Evolutionary conservation across 805 yeast genomes (phyloP), one percentile per base, ranked within the genome.

Genomic region (Candida michaelii): DNA sequence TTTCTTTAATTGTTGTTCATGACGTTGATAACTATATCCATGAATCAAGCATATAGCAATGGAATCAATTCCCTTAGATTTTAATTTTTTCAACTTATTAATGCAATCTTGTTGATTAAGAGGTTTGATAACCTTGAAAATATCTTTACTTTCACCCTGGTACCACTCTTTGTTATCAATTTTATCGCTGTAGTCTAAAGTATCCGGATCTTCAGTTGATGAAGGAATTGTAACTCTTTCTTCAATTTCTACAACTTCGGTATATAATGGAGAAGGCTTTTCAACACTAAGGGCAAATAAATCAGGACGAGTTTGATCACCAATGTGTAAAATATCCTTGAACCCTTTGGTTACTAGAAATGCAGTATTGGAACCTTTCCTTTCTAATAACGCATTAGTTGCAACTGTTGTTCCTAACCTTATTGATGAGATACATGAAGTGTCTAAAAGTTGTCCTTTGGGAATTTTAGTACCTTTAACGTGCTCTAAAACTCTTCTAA

Each of bases 1-100:
- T 19, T 45, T 44, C 13, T 53, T 59, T 5, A 50, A 50, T 14
- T 30, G 19, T 30, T 41, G 46, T 59, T 88, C 96, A 55, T 87
- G 95, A 8, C 72, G 73, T 2, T 85, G 85, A 58, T 57, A 87
- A 5, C 87, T 83, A 58, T 82, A 88, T 0, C 89, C 77, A 55
- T 87, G 95, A 50, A 84, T 56, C 18, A 87, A 66, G 14, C 88
- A 82, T 16, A 87, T 76, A 7, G 89, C 95, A 34, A 87, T 58
- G 1, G 91, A 83, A 40, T 76, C 66, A 30, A 85, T 73, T 0
- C 93, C 95, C 0, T 73, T 54, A 3, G 67, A 71, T 55, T 74
- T 77, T 17, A 85, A 58, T 0, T 43, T 37, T 32, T 66, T 58
- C 38, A 87, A 59, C 5, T 65, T 57, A 1, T 67, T 44, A 32